Base-by-base conservation (phyloP, 805 yeast species). In the Saturnispora sekii region DNA sequence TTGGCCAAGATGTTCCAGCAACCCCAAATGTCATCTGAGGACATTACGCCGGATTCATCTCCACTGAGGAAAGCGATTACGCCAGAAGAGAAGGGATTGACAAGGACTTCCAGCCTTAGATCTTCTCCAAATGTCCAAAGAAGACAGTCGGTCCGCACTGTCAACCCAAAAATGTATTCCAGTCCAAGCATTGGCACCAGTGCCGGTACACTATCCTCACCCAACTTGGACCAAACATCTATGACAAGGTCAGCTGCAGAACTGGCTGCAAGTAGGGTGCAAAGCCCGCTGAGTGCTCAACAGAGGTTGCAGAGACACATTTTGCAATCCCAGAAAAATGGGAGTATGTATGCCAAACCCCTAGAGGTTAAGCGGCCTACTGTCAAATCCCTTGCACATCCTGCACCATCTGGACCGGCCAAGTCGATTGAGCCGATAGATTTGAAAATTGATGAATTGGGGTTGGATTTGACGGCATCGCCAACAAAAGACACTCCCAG, bases 261-360 rank as follows among this genome's bases (percentile, higher is more conserved):
- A 9, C 51, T 54, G 12, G 58, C 62, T 5, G 39, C 53, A 3
- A 56, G 44, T 34, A 52, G 50, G 26, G 26, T 43, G 5, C 36
- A 46, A 21, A 21, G 26, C 1, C 46, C 47, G 8, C 53, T 59
- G 11, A 55, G 62, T 8, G 69, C 68, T 1, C 62, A 62, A 34
- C 66, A 63, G 43, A 52, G 68, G 41, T 47, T 65, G 17, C 68
- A 65, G 38, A 61, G 57, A 44, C 67, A 63, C 41, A 64, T 65
- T 16, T 17, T 56, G 37, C 56, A 52, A 47, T 59, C 66, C 6
- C 46, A 60, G 3, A 57, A 56, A 37, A 58, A 47, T 42, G 69
- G 69, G 5, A 55, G 56, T 29, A 48, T 64, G 30, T 53, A 53
- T 29, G 53, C 61, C 3, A 61, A 57, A 45, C 51, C 56, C 4